A percentile compares a stretch with the other conserved stretches of the same genome.
phyloP scores from a whole-genome alignment of 768 basidiomycete species.

The Hydnum rufescens region DNA sequence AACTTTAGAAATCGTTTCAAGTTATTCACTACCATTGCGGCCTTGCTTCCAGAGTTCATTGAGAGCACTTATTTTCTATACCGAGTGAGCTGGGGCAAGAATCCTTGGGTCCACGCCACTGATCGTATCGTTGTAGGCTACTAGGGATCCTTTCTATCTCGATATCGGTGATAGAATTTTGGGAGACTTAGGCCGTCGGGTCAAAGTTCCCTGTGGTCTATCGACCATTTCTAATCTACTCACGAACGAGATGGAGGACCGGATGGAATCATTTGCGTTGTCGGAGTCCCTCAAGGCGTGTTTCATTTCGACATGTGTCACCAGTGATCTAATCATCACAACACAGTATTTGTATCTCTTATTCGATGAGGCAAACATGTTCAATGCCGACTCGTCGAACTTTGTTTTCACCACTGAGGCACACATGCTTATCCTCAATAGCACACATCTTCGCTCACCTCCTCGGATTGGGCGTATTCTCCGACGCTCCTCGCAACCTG shows the following conservation, averaged over 20 bases:
- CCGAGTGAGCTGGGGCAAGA: conserved; percentile 29
- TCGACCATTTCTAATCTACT: conserved; percentile 64
- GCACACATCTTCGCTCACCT: conserved; percentile 34
- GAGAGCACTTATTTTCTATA: conserved; percentile 96
- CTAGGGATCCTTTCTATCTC: conserved; percentile 79
- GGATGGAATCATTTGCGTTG: conserved; percentile 95
- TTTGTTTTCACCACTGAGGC: conserved; percentile 93
- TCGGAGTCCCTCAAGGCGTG: conserved; percentile 79
- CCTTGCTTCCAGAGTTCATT: conserved; percentile 45
- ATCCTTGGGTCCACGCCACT: background rate
- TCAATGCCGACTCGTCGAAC: conserved; percentile 62
- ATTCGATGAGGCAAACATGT: conserved; percentile 66
- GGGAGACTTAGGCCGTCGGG: conserved; percentile 47
- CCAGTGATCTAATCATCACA: conserved; percentile 7
- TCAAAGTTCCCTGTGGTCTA: conserved; percentile 75
- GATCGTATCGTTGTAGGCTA: conserved; percentile 35
- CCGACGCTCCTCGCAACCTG: background rate
- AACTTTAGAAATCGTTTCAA: background rate
- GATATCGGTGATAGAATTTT: conserved; percentile 76
- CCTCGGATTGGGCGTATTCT: conserved; percentile 12
- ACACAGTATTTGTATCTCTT: conserved; percentile 76
- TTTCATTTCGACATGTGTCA: background rate
- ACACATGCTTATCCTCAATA: conserved; percentile 56
- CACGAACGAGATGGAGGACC: conserved; percentile 60
- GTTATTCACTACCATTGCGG: background rate